Evolutionary conservation across 768 basidiomycete species (phyloP).

Genomic region (Artomyces pyxidatus): DNA sequence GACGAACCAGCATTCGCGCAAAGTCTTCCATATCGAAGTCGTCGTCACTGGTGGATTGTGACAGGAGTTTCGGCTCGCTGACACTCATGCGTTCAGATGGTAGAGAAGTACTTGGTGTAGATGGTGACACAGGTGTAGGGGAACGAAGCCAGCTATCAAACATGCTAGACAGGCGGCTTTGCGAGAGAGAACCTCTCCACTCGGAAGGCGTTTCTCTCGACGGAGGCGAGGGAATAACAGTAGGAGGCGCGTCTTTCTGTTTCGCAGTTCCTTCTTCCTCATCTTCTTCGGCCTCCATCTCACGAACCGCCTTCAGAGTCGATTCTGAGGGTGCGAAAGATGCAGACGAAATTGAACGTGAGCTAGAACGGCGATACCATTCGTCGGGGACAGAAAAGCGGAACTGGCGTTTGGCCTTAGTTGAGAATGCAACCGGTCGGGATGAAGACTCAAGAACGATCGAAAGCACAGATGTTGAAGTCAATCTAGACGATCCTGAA

Average conservation of each 20-base stretch:
- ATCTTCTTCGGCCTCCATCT: slow-evolving; percentile 42
- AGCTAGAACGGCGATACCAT: slow-evolving; percentile 69
- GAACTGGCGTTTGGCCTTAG: slow-evolving; percentile 37
- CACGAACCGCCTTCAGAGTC: slow-evolving; percentile 40
- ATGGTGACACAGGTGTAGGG: slow-evolving; percentile 30
- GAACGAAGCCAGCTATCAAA: slow-evolving; percentile 59
- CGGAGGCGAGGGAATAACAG: slow-evolving; percentile 13
- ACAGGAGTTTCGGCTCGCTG: slow-evolving; percentile 61
- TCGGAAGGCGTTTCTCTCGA: slow-evolving; percentile 28
- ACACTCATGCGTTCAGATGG: slow-evolving; percentile 44
- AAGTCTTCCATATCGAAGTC: slow-evolving; percentile 42
- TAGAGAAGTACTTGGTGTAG: slow-evolving; percentile 19
- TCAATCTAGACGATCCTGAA: slow-evolving; percentile 38
- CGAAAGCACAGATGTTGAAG: slow-evolving; percentile 34
- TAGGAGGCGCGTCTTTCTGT: slow-evolving; percentile 26
- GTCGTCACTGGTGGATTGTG: slow-evolving; percentile 26
- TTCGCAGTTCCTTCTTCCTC: slow-evolving; percentile 57
- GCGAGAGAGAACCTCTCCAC: slow-evolving; percentile 47
- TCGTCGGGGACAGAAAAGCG: slow-evolving; percentile 69
- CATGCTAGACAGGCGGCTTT: slow-evolving; percentile 53
- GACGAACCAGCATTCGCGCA: slow-evolving; percentile 60
- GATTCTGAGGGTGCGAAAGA: slow-evolving; percentile 44
- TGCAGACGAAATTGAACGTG: slow-evolving; percentile 38
- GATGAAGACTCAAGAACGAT: slow-evolving; percentile 35
- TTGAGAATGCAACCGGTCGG: slow-evolving; percentile 34